Evolutionary conservation across 2,329 filamentous ascomycete species (phyloP).

Genomic region (Grosmannia serpens): DNA sequence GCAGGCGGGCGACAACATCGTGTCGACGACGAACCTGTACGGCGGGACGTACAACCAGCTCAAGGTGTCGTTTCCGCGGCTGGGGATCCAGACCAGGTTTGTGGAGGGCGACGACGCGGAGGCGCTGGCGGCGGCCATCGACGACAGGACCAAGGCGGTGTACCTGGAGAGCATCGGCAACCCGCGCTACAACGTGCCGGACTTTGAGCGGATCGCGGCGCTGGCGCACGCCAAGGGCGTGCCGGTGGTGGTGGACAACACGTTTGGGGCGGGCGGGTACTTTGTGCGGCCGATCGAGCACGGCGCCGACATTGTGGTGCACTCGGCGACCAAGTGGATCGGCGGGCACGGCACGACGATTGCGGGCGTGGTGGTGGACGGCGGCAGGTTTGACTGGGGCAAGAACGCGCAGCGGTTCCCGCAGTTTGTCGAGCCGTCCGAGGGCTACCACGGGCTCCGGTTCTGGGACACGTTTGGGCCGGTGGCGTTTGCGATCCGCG

Average conservation of each 20-base stretch:
- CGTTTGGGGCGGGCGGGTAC: slow-evolving; percentile 87
- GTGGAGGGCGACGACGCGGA: slow-evolving; percentile 68
- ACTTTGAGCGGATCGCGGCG: slow-evolving; percentile 77
- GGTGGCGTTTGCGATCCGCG: slow-evolving; percentile 71
- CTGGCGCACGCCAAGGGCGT: slow-evolving; percentile 60
- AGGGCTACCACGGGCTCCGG: slow-evolving; percentile 85
- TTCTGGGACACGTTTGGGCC: slow-evolving; percentile 89
- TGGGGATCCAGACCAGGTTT: slow-evolving; percentile 84
- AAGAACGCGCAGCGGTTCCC: slow-evolving; percentile 76
- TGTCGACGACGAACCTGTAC: slow-evolving; percentile 83
- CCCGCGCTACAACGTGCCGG: slow-evolving; percentile 84
- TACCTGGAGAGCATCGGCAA: slow-evolving; percentile 92
- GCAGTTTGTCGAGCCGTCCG: slow-evolving; percentile 78
- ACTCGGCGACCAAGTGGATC: slow-evolving; percentile 96
- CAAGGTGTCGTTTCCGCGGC: slow-evolving; percentile 78
- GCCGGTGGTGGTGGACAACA: slow-evolving; percentile 74
- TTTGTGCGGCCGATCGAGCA: slow-evolving; percentile 78
- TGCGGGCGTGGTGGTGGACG: slow-evolving; percentile 74
- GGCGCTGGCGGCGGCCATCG: slow-evolving; percentile 72
- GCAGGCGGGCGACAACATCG: slow-evolving; percentile 81
- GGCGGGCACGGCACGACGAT: slow-evolving; percentile 91
- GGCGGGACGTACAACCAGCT: slow-evolving; percentile 96
- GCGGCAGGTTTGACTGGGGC: slow-evolving; percentile 90
- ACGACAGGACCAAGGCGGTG: slow-evolving; percentile 86
- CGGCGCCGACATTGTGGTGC: slow-evolving; percentile 86